Conservation (phyloP, 2,329 filamentous ascomycete species). For the Dichotomopilus funicola region DNA sequence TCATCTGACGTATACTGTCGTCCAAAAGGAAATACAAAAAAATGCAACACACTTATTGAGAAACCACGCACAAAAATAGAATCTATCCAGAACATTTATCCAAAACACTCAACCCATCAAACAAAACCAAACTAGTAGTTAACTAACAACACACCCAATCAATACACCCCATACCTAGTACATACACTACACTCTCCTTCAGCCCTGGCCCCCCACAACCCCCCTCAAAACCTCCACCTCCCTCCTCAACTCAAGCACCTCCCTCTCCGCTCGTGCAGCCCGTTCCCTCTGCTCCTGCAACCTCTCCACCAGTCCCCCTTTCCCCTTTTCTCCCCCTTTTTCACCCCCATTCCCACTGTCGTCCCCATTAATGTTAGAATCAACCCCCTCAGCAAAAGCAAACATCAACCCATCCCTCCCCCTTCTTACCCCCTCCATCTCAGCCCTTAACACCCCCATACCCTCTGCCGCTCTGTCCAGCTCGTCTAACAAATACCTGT, state of each 20-base stretch:
- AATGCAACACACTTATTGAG: too few relatives aligned
- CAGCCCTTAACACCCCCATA: constrained; percentile 12
- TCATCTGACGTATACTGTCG: too few relatives aligned
- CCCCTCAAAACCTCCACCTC: neutral
- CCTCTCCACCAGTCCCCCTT: constrained; percentile 11
- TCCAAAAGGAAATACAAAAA: too few relatives aligned
- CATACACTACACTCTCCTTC: too few relatives aligned
- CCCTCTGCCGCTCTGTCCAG: neutral
- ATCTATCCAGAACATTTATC: too few relatives aligned
- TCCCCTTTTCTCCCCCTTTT: neutral
- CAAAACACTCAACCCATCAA: too few relatives aligned
- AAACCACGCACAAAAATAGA: too few relatives aligned
- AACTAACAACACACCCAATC: too few relatives aligned
- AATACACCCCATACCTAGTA: too few relatives aligned
- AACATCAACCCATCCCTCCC: constrained; percentile 10
- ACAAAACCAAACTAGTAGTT: too few relatives aligned
- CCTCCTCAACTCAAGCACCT: constrained; percentile 11
- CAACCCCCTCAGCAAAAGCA: constrained; percentile 10
- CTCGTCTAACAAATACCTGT: constrained; percentile 1
- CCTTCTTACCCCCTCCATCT: constrained; percentile 7
- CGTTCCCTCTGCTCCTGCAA: constrained; percentile 7
- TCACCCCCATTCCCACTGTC: neutral
- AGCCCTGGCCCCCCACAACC: neutral
- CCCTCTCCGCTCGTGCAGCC: constrained; percentile 7
- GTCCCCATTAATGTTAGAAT: neutral